Evolutionary conservation across 2,329 filamentous ascomycete genomes (phyloP), one percentile per base, ranked within the genome.

Genomic region (Colletotrichum cuscutae): DNA sequence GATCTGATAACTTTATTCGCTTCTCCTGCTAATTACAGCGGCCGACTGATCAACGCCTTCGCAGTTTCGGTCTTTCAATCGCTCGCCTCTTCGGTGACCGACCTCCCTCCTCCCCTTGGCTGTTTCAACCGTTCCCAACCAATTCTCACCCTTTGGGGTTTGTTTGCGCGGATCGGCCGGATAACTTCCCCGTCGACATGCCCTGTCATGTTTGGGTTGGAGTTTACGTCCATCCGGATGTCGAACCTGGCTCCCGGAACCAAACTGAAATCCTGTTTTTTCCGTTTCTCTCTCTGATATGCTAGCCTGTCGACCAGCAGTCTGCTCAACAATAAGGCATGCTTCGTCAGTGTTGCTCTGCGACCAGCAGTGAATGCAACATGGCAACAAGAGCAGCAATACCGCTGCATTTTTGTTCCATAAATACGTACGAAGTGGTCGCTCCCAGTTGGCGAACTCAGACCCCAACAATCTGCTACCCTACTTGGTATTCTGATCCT

Each of bases 1-100:
- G 37, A 73, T 73, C 71, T 73, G 71, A 73, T 73, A 73, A 67
- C 71, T 63, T 63, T 56, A 63, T 58, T 71, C 56, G 49, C 71
- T 53, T 62, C 52, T 58, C 35, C 67, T 12, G 15, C 53, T 59
- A 24, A 26, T 42, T 13, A 62, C 42, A 46, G 42, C 37, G n/a
- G 7, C 30, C 62, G 53, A 26, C 65, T 28, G 30, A 63, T 68
- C 52, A 61, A 68, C 53, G 42, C 53, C 37, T 12, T 58, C 26
- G 22, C 22, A n/a, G 2, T 19, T 58, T 53, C 19, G 30, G 67
- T 49, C 42, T 52, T 26, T 12, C 30, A 53, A 54, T 26, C 46
- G 62, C 68, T 72, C 64, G 42, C 60, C 35, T 53, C 52, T 60
- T 56, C 60, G 56, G 66, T 64, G 52, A 58, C 49, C 46, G 22